Evolutionary conservation across 1,284 basidiomycete species (phyloP), one percentile per base, ranked within the genome.

Genomic region (Tremellales sp.): DNA sequence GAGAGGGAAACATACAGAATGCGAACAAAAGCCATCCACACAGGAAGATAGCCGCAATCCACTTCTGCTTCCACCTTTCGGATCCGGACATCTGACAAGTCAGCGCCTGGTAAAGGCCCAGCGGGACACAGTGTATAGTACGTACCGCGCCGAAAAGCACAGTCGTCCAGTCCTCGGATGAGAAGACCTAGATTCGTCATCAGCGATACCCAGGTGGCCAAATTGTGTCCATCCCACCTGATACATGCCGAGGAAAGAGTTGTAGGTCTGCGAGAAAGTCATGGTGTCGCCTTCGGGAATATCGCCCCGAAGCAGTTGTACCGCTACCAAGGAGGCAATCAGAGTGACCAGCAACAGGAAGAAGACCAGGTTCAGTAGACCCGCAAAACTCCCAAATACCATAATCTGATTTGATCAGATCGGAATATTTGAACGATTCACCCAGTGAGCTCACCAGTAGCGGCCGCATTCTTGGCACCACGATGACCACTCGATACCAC

Each of bases 121-220:
- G 21, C 19, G 6, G 15, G 17, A 12, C 23, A 23, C 6, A 21
- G 26, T 21, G 23, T 15, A 12, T 4, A 17, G 4, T 2, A 50
- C 66, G 43, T 25, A 85, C 80, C 0, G 84, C 81, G 24, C 73
- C 76, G 65, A 90, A 94, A n/a, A 97, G 70, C 1, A 92, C 78
- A 47, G 80, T 78, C 2, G 87, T 88, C 94, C 94, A 98, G 70
- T 97, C 88, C 72, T 98, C 94, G 0, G 90, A 90, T 0, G 92
- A 91, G 75, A 93, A 90, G 5, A 97, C 79, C 73, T 94, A 83
- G 23, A 41, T n/a, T n/a, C n/a, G n/a, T 6, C 8, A 23, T 53
- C 43, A 52, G 50, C 31, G 41, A 33, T 36, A n/a, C 23, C 15
- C 11, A 29, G 23, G 21, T 26, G n/a, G 15, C 21, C 19, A 4